phyloP scores from a whole-genome alignment of 768 basidiomycete species.

The Leccinum pellstonianum region DNA sequence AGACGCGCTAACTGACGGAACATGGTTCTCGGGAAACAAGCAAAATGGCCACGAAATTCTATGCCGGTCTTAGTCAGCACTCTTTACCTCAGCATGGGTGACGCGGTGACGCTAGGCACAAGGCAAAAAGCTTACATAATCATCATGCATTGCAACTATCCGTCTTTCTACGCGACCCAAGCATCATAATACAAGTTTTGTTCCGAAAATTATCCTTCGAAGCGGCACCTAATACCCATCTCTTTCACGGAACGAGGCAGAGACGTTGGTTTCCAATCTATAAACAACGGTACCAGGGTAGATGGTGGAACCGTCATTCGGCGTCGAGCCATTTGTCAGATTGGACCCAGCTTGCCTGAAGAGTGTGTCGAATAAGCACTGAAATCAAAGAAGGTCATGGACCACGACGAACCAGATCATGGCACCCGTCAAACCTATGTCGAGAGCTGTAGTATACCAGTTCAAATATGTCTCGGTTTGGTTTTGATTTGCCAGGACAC shows the following conservation, averaged over 20 bases:
- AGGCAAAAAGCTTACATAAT: too few relatives aligned
- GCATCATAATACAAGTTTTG: too few relatives aligned
- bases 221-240: too few relatives aligned
- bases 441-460: not conserved
- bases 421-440: not conserved
- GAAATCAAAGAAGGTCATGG: not conserved
- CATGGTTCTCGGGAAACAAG: slow-evolving; percentile 38
- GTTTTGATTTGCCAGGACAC: not conserved
- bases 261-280: not conserved
- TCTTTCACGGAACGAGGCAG: not conserved
- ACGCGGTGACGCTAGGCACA: not conserved
- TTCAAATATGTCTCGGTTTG: not conserved
- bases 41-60: slow-evolving; percentile 22
- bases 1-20: slow-evolving; percentile 53
- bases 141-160: too few relatives aligned
- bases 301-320: not conserved
- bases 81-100: slow-evolving; percentile 19
- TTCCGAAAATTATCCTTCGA: too few relatives aligned
- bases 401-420: not conserved
- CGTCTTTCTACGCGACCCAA: too few relatives aligned
- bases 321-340: not conserved
- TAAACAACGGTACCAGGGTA: not conserved
- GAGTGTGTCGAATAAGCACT: not conserved
- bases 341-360: not conserved
- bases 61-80: slow-evolving; percentile 23